These are phyloP conservation scores for Chrysoporthe cubensis DNA, from an alignment of 2,329 filamentous ascomycete species.

Conservation along the genomic window DNA sequence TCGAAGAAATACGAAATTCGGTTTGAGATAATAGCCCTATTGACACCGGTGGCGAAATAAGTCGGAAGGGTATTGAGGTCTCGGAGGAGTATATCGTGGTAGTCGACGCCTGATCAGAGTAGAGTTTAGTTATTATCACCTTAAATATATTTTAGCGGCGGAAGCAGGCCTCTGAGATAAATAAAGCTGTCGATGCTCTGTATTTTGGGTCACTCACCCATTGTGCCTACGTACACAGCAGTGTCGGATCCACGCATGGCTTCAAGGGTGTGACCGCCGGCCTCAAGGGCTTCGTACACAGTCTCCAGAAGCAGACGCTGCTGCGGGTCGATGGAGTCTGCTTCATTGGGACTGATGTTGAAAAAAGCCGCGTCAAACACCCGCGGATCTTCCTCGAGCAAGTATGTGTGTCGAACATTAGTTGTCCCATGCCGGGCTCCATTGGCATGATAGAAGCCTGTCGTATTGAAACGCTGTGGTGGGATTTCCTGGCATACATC, in stretches of 20 bases:
- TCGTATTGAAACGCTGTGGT: slow-evolving; percentile 31
- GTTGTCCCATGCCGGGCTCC: slow-evolving; percentile 34
- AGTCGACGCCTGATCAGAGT: slow-evolving; percentile 1
- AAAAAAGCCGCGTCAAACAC: slow-evolving; percentile 35
- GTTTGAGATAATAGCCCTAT: slow-evolving; percentile 40
- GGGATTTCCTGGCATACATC: slow-evolving; percentile 33
- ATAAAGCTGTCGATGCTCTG: not conserved
- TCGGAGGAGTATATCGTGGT: not conserved
- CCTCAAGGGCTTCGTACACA: slow-evolving; percentile 32
- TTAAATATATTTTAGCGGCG: too few species aligned
- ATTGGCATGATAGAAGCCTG: slow-evolving; percentile 35
- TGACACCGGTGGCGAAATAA: slow-evolving; percentile 39
- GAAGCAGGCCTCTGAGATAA: not conserved
- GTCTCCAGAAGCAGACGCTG: slow-evolving; percentile 29
- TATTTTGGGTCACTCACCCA: slow-evolving; percentile 4
- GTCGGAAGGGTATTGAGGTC: slow-evolving; percentile 31
- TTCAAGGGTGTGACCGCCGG: slow-evolving; percentile 30
- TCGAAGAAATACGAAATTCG: slow-evolving; percentile 46
- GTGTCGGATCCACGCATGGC: slow-evolving; percentile 33
- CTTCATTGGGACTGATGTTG: slow-evolving; percentile 31
- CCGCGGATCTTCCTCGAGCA: slow-evolving; percentile 3
- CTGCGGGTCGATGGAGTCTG: slow-evolving; percentile 10
- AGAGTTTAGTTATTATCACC: not conserved
- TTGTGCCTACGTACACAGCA: slow-evolving; percentile 36
- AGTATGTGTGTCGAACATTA: slow-evolving; percentile 34